Evolutionary conservation across 108 stramenopile species (phyloP), one percentile per base, ranked within the genome.

Genomic region (Skeletonema marinoi): DNA sequence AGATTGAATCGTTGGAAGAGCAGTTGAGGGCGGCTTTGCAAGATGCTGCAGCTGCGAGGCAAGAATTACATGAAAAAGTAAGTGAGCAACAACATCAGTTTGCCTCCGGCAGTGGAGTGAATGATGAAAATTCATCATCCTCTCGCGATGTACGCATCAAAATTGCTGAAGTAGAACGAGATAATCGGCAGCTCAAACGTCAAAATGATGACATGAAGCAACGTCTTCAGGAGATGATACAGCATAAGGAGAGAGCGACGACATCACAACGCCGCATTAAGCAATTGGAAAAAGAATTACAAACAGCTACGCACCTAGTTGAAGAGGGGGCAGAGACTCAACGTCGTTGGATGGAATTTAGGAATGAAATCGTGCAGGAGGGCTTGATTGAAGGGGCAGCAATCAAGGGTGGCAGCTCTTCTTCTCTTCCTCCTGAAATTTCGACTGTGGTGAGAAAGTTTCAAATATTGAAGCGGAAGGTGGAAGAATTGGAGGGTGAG

Each of bases 81-180:
- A 29, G 19, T 56, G 54, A 56, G 21, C 54, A 56, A 46, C n/a
- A 74, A 48, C 50, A 60, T 10, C 67, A 39, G n/a, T n/a, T n/a
- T n/a, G n/a, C n/a, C n/a, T 30, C 64, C 14, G 36, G 44, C 42
- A 59, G 61, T 32, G 30, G 21, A 29, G 54, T 59, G 62, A 77
- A n/a, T 56, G 50, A 32, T 54, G 51, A 77, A 73, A 73, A 71
- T 48, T 68, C 65, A 31, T 32, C 60, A 21, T 73, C 65, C 39
- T 67, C 78, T 11, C 39, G 77, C 9, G 70, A 63, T 41, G 61
- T 80, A 17, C 88, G 93, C 21, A 88, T 93, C 66, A 65, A 78
- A 64, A 44, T 92, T 38, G 89, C 92, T 41, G 93, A 96, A 36
- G 50, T 83, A 46, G 93, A 96, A 71, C 89, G 95, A 59, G 74